Evolutionary conservation across 2,329 filamentous ascomycete species (phyloP).

Genomic region (Trichophyton simii): DNA sequence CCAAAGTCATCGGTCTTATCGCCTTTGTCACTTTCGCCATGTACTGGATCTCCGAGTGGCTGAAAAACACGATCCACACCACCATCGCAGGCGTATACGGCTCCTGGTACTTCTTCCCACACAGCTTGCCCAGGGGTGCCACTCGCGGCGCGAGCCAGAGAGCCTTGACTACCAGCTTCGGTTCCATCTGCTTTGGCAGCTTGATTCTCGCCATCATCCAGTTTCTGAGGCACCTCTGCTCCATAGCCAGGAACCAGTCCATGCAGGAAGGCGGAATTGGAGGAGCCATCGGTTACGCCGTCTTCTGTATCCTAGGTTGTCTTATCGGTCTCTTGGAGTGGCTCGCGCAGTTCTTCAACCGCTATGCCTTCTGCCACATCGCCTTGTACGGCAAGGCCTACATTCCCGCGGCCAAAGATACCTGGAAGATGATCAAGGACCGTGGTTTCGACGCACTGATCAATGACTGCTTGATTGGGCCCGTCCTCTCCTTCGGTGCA

Average conservation of each 20-base stretch:
- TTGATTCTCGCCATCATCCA: conserved; percentile 80
- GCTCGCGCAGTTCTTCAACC: conserved; percentile 78
- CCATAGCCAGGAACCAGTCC: conserved; percentile 33
- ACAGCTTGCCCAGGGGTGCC: conserved; percentile 54
- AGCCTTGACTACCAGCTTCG: conserved; percentile 80
- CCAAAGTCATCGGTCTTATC: conserved; percentile 69
- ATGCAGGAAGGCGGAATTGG: neutral
- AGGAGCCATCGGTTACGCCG: conserved; percentile 51
- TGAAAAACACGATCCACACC: conserved; percentile 87
- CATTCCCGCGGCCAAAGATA: conserved; percentile 73
- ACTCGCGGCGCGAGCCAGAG: conserved; percentile 75
- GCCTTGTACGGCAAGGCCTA: conserved; percentile 86
- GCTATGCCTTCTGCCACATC: conserved; percentile 86
- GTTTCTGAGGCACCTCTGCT: conserved; percentile 67
- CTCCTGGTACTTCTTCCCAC: conserved; percentile 72
- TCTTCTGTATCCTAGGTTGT: conserved; percentile 66
- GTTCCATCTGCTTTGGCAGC: conserved; percentile 77
- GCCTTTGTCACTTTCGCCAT: conserved; percentile 82
- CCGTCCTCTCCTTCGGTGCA: conserved; percentile 61
- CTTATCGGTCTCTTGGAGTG: conserved; percentile 68
- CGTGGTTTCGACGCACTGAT: conserved; percentile 82
- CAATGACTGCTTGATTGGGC: conserved; percentile 69
- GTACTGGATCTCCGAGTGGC: conserved; percentile 88
- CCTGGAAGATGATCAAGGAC: conserved; percentile 82
- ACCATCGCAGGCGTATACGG: conserved; percentile 82